phyloP scores from a whole-genome alignment of 164 flowering plant species.

The Vitis amurensis region DNA sequence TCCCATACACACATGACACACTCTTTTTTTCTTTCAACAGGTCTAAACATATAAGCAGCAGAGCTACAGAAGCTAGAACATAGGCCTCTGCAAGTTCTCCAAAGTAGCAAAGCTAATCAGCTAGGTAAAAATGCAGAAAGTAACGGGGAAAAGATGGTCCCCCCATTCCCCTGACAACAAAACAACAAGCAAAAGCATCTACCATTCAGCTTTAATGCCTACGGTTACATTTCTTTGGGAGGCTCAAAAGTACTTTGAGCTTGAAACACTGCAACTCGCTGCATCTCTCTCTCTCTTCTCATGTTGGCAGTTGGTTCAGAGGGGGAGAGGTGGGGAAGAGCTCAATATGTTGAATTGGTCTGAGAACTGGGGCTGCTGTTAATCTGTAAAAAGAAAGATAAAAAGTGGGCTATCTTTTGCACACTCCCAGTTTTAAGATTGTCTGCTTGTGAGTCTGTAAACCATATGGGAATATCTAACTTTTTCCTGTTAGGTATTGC shows the following conservation, averaged over 20 bases:
- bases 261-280: conserved; percentile 11
- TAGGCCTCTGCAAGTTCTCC: conserved; percentile 36
- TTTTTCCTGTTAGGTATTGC: conserved; percentile 22
- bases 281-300: conserved; percentile 19
- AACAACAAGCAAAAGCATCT: conserved; percentile 42
- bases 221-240: conserved; percentile 46
- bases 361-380: conserved; percentile 16
- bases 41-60: conserved; percentile 20
- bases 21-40: conserved; percentile 12
- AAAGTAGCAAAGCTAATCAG: conserved; percentile 26
- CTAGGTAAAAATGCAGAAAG: conserved; percentile 28
- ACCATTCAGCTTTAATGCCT: conserved; percentile 35
- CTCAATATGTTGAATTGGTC: conserved; percentile 15
- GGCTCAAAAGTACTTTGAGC: conserved; percentile 34
- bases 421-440: conserved; percentile 49
- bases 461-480: conserved; percentile 22
- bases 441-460: conserved; percentile 34
- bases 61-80: conserved; percentile 30
- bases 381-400: conserved; percentile 17
- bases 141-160: conserved; percentile 40
- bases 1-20: neutral
- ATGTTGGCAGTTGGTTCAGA: neutral
- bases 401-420: conserved; percentile 48
- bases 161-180: conserved; percentile 40
- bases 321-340: conserved; percentile 8